phyloP scores from a whole-genome alignment of 108 stramenopile species.

The Conticribra weissflogii region DNA sequence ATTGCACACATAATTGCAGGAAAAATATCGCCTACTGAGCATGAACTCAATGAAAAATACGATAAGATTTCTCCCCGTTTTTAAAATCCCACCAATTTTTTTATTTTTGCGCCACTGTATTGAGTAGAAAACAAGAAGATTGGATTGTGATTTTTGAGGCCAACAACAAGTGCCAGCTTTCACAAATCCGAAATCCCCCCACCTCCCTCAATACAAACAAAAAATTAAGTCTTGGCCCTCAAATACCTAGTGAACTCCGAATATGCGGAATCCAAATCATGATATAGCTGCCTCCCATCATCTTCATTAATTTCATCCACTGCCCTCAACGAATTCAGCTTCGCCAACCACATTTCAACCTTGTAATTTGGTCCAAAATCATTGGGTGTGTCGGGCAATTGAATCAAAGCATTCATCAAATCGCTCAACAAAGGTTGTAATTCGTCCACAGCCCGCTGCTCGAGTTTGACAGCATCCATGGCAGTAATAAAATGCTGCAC shows the following conservation, averaged over 20 bases:
- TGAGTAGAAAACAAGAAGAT: too few relatives aligned
- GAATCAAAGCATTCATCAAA: conserved; percentile 84
- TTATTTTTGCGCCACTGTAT: too few relatives aligned
- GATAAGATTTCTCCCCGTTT: too few relatives aligned
- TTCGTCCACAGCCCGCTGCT: conserved; percentile 95
- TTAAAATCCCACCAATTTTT: too few relatives aligned
- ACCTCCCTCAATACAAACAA: too few relatives aligned
- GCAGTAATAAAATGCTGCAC: conserved; percentile 96
- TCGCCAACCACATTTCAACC: conserved; percentile 91
- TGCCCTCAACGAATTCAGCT: conserved; percentile 93
- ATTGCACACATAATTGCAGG: too few relatives aligned
- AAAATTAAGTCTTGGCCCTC: conserved; percentile 33
- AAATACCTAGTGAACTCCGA: conserved; percentile 87
- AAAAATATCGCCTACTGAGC: too few relatives aligned
- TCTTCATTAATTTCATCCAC: conserved; percentile 92
- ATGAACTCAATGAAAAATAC: too few relatives aligned
- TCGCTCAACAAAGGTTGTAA: conserved; percentile 94
- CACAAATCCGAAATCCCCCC: too few relatives aligned
- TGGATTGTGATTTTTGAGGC: too few relatives aligned
- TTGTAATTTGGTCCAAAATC: conserved; percentile 90
- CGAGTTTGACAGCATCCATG: conserved; percentile 97
- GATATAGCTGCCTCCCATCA: conserved; percentile 90
- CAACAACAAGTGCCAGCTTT: too few relatives aligned
- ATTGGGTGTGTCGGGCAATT: conserved; percentile 84
- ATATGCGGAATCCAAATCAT: conserved; percentile 92